Evolutionary conservation across 2,329 filamentous ascomycete species (phyloP).

Genomic region (Botrytis porri): DNA sequence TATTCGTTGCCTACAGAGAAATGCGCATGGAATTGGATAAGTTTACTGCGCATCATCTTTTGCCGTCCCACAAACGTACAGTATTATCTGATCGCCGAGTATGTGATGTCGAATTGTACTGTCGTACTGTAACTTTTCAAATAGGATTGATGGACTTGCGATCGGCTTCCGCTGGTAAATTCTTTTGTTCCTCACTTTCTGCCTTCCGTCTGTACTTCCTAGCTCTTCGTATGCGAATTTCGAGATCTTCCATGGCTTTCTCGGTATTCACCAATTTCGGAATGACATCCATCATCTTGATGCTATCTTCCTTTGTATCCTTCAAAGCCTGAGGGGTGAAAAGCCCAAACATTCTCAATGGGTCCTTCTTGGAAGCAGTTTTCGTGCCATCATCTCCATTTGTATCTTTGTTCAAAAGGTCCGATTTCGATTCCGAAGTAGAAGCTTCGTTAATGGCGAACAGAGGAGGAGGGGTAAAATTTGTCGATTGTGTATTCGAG

Average conservation of each 20-base stretch:
- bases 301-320: slow-evolving; percentile 58
- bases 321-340: slow-evolving; percentile 48
- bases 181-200: slow-evolving; percentile 9
- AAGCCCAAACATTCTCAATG: slow-evolving; percentile 56
- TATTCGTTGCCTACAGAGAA: slow-evolving; percentile 8
- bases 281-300: slow-evolving; percentile 55
- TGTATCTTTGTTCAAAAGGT: slow-evolving; percentile 2
- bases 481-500: slow-evolving; percentile 17
- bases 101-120: not conserved
- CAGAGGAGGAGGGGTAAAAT: slow-evolving; percentile 35
- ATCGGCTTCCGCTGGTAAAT: not conserved
- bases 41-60: slow-evolving; percentile 4
- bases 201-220: slow-evolving; percentile 40
- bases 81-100: slow-evolving; percentile 11
- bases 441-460: not conserved
- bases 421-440: not conserved
- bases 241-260: slow-evolving; percentile 59
- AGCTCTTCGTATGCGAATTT: slow-evolving; percentile 63
- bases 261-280: slow-evolving; percentile 56
- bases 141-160: not conserved
- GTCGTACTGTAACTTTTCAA: not conserved
- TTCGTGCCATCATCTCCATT: slow-evolving; percentile 4
- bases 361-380: slow-evolving; percentile 43
- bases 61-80: not conserved
- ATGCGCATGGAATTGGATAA: not conserved